Percentiles rank a stretch among this genome's conserved stretches.
These are phyloP conservation scores for Hypoxylon sp. DNA, from an alignment of 2,329 filamentous ascomycete species.

Conservation along the genomic window DNA sequence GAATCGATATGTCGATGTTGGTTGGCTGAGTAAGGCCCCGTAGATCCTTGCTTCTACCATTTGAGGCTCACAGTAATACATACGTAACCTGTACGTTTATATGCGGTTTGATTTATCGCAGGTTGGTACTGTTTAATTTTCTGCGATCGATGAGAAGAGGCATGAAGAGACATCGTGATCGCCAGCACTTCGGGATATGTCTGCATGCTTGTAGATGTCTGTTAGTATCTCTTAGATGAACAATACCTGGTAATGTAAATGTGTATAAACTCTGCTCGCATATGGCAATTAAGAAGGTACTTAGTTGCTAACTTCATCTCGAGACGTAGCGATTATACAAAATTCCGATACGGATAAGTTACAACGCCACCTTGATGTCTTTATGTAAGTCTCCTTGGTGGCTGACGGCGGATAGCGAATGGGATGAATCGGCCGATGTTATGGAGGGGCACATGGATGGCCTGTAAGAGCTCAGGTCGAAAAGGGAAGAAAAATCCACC, in stretches of 20 bases:
- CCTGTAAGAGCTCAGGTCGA: constrained; percentile 22
- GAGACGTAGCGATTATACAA: background rate
- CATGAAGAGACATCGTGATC: background rate
- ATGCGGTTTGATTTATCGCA: background rate
- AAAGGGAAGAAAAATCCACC: constrained; percentile 36
- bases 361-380: constrained; percentile 28
- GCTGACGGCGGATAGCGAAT: constrained; percentile 23
- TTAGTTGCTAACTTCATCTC: constrained; percentile 1
- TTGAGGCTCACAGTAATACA: constrained; percentile 38
- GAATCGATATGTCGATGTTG: constrained; percentile 17
- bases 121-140: constrained; percentile 24
- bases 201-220: background rate
- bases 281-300: background rate
- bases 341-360: background rate
- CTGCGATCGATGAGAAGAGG: constrained; percentile 5
- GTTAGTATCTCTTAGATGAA: background rate
- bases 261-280: background rate
- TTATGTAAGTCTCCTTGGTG: constrained; percentile 11
- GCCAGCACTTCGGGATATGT: background rate
- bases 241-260: background rate
- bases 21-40: constrained; percentile 42
- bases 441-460: constrained; percentile 32
- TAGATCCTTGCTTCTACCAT: constrained; percentile 13
- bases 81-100: constrained; percentile 28
- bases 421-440: constrained; percentile 25